Conservation (phyloP, 306 rosid genomes). For the Prosopis cineraria region DNA sequence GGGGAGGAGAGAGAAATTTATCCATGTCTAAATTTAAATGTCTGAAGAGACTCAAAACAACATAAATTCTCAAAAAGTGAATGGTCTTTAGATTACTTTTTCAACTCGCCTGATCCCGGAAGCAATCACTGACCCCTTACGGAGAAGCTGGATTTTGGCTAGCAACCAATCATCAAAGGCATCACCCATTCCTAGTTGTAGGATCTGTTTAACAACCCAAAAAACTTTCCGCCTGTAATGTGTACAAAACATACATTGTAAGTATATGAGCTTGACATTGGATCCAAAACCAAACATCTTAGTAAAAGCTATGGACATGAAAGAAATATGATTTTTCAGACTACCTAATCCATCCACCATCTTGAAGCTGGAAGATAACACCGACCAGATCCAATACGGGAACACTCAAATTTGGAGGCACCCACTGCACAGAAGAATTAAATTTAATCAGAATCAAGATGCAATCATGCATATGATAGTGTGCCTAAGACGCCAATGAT, state of each 20-base stretch:
- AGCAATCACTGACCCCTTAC: constrained; percentile 65
- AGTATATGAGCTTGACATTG: neutral
- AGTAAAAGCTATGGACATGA: constrained; percentile 37
- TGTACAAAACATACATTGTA: constrained; percentile 13
- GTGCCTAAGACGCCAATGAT: neutral
- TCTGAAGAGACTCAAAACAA: neutral
- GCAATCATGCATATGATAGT: neutral
- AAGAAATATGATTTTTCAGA: constrained; percentile 1
- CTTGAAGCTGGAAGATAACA: constrained; percentile 71
- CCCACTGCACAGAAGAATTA: constrained; percentile 55
- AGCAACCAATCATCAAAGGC: constrained; percentile 79
- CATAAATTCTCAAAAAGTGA: constrained; percentile 10
- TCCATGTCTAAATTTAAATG: neutral
- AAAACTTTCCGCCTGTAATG: constrained; percentile 63
- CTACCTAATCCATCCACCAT: constrained; percentile 86
- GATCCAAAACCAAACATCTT: neutral
- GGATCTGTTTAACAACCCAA: constrained; percentile 80
- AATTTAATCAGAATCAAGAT: neutral
- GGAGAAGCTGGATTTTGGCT: constrained; percentile 64
- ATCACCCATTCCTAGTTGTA: constrained; percentile 79
- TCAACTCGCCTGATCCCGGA: constrained; percentile 61
- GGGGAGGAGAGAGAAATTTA: no score
- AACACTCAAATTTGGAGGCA: constrained; percentile 65
- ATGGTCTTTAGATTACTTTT: constrained; percentile 44
- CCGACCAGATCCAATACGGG: constrained; percentile 69